These are phyloP conservation scores for Aspergillus vadensis DNA, from an alignment of 2,329 filamentous ascomycete species.

Conservation along the genomic window DNA sequence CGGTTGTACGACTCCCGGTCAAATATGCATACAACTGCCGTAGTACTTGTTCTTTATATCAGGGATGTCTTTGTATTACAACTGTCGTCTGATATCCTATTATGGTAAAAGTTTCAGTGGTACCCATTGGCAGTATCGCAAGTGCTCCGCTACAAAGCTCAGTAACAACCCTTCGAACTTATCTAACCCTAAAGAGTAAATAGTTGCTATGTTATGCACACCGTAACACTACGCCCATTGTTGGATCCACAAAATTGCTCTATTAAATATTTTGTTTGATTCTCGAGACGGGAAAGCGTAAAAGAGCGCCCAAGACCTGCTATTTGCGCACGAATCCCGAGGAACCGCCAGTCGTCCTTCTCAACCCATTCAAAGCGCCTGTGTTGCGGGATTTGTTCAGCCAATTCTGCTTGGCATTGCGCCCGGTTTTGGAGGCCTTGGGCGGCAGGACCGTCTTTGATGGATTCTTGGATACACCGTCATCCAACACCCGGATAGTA, in stretches of 20 bases:
- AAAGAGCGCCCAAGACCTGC: slow-evolving; percentile 13
- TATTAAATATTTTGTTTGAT: background rate
- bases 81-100: background rate
- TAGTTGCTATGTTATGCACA: background rate
- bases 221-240: background rate
- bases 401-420: slow-evolving; percentile 43
- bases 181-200: background rate
- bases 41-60: background rate
- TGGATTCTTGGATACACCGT: slow-evolving; percentile 37
- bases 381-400: slow-evolving; percentile 38
- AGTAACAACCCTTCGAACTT: too few species aligned
- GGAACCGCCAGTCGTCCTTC: slow-evolving; percentile 39
- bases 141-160: too few species aligned
- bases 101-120: too few species aligned
- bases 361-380: slow-evolving; percentile 37
- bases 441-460: slow-evolving; percentile 46
- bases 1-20: slow-evolving; percentile 1
- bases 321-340: slow-evolving; percentile 41
- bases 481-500: slow-evolving; percentile 52
- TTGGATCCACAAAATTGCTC: background rate
- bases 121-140: background rate
- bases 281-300: background rate
- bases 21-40: background rate
- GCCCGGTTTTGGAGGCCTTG: slow-evolving; percentile 46
- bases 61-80: background rate